Base-by-base conservation (phyloP, 768 basidiomycete species). In the Mrakia hoshinonis region DNA sequence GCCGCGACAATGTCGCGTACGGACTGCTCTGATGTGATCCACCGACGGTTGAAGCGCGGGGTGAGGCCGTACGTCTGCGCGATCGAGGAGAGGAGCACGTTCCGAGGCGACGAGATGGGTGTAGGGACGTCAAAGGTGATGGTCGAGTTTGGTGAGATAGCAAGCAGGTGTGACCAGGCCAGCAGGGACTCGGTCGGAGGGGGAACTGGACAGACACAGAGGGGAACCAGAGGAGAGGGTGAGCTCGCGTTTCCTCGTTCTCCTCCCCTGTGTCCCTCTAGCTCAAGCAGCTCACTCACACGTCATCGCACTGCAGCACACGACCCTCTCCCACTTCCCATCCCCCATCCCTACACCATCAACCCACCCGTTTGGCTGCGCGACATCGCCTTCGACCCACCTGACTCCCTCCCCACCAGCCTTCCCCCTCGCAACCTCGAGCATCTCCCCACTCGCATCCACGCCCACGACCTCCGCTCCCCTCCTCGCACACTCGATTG, bases 361-460 rank as follows among this genome's bases (percentile, higher is more conserved):
- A 6, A 7, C 15, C 43, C 15, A 43, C 6, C 43, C 34, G 34
- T 36, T 3, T 20, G 58, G 58, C 34, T 34, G 22, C 18, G n/a
- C 22, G n/a, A 36, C 58, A 22, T 61, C 58, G 4, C 58, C 58
- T 20, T 39, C 15, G 5, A 61, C 31, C 31, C 31, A 61, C 34
- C 36, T 36, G 58, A 61, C 9, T 4, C 58, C 58, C 18, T 61
- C 58, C 31, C 36, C 36, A 6, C 26, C 36, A 6, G 36, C 55
- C 52, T 54, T 68, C 39, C 5, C 38, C 38, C 36, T 55, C n/a
- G 67, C 67, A 13, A 68, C 52, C 12, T 39, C 22, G 13, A 68
- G 52, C 34, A 68, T 68, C 22, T 55, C 67, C 13, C 38, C 36
- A 22, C 39, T 49, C 51, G 54, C 52, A 36, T 68, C 55, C 29